Base-by-base conservation (phyloP, 345 rosid species). In the Camelina hispida region DNA sequence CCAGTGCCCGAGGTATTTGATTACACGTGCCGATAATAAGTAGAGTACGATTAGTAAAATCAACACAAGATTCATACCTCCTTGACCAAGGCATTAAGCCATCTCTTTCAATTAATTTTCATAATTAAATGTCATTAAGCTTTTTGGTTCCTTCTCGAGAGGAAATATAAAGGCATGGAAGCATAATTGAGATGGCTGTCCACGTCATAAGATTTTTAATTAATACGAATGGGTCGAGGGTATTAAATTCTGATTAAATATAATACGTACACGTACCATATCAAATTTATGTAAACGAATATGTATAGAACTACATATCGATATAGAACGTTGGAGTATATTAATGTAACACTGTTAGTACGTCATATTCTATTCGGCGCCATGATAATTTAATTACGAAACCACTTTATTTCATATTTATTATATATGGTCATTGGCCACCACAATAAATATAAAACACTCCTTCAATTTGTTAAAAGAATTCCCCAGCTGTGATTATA, bases 281-380 rank as follows among this genome's bases (percentile, higher is more conserved):
- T 77, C 66, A 56, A 35, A 64, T 71, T 9, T 50, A 40, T 70
- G 65, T 62, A 38, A 18, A 12, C 15, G 40, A 30, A 40, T 61
- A 61, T 32, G 25, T 47, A 37, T 23, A 28, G 12, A 66, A 17
- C 51, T n/a, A n/a, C n/a, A n/a, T n/a, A n/a, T n/a, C n/a, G n/a
- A n/a, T 47, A 37, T 23, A 28, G 12, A 66, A 17, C 51, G 42
- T 15, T 37, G 42, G 18, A 30, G 53, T 68, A 52, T 69, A 44
- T 22, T 40, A 11, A 71, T 35, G 62, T 30, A 40, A 42, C 44
- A 71, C 25, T 62, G 57, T 51, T 71, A 66, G 40, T 66, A 66
- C 58, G 77, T 67, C 81, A 59, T 61, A 72, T 72, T 78, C 73
- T 72, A 66, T 66, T 72, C 81, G 78, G 81, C 64, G 52, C 64